Evolutionary conservation across 2,329 filamentous ascomycete genomes (phyloP).

Genomic region (Epichloe coenophiala): DNA sequence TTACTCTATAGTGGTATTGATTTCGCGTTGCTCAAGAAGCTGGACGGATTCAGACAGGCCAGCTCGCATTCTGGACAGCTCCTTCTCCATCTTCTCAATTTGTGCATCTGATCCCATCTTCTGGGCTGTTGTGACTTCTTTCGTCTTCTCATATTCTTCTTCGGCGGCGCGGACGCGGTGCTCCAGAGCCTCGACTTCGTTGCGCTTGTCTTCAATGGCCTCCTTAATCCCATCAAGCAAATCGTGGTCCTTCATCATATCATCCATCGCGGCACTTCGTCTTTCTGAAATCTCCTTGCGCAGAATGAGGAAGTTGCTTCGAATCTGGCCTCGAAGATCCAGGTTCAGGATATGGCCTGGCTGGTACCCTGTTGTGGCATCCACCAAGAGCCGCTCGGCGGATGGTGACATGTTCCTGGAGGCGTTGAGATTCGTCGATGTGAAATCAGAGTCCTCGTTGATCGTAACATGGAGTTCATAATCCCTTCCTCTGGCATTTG

Average conservation of each 20-base stretch:
- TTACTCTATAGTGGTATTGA: slow-evolving; percentile 91
- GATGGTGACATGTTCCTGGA: slow-evolving; percentile 22
- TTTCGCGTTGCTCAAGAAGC: slow-evolving; percentile 85
- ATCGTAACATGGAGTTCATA: slow-evolving; percentile 79
- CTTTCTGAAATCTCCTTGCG: slow-evolving; percentile 89
- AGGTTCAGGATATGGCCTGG: slow-evolving; percentile 79
- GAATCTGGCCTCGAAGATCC: slow-evolving; percentile 72
- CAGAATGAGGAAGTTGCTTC: slow-evolving; percentile 62
- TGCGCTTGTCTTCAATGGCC: slow-evolving; percentile 88
- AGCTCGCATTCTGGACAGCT: slow-evolving; percentile 83
- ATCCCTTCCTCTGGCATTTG: slow-evolving; percentile 71
- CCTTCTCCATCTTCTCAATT: slow-evolving; percentile 98
- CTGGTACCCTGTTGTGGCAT: slow-evolving; percentile 75
- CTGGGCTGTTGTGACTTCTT: slow-evolving; percentile 73
- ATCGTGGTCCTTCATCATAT: slow-evolving; percentile 90
- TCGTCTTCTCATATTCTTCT: slow-evolving; percentile 87
- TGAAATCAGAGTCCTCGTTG: slow-evolving; percentile 66
- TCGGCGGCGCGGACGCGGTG: slow-evolving; percentile 80
- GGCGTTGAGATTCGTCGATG: slow-evolving; percentile 42
- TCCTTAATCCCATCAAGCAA: slow-evolving; percentile 90
- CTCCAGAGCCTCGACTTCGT: slow-evolving; percentile 82
- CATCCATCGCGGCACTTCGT: slow-evolving; percentile 66
- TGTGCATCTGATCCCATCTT: slow-evolving; percentile 83
- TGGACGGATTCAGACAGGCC: slow-evolving; percentile 77
- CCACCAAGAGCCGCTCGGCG: slow-evolving; percentile 68